phyloP scores from a whole-genome alignment of 2,329 filamentous ascomycete genomes.

The Pseudogymnoascus sp. region DNA sequence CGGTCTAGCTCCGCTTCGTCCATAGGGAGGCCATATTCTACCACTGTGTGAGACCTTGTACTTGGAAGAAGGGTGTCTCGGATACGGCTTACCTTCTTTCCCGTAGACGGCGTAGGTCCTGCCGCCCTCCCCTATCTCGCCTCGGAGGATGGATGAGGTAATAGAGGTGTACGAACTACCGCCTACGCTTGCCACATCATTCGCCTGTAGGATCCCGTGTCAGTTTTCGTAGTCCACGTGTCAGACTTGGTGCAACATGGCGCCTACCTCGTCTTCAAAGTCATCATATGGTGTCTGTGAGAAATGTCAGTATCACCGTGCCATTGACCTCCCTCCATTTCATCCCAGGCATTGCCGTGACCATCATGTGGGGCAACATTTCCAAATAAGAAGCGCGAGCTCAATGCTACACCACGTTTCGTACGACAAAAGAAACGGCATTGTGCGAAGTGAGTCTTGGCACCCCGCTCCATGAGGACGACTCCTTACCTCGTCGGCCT shows the following conservation, averaged over 20 bases:
- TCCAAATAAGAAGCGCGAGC: neutral
- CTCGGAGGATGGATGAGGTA: neutral
- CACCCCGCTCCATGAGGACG: neutral
- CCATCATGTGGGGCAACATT: neutral
- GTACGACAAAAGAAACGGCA: neutral
- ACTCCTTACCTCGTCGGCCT: neutral
- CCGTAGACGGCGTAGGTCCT: constrained; percentile 14
- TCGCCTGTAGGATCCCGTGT: neutral
- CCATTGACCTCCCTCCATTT: neutral
- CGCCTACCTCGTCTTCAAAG: neutral
- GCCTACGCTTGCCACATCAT: neutral
- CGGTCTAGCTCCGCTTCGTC: constrained; percentile 17
- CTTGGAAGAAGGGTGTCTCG: neutral
- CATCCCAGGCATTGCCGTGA: neutral
- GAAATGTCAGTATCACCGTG: neutral
- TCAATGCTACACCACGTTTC: neutral
- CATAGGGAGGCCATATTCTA: constrained; percentile 18
- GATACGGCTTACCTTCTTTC: constrained; percentile 9
- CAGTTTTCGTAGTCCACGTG: neutral
- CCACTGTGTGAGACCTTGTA: neutral
- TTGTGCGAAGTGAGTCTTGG: neutral
- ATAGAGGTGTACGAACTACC: neutral
- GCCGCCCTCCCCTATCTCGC: constrained; percentile 12
- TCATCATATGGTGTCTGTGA: neutral
- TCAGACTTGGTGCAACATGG: neutral